A percentile compares a stretch with the other conserved stretches of the same genome.
These are phyloP conservation scores for Citrus medica DNA, from an alignment of 345 rosid genomes.

Conservation along the genomic window DNA sequence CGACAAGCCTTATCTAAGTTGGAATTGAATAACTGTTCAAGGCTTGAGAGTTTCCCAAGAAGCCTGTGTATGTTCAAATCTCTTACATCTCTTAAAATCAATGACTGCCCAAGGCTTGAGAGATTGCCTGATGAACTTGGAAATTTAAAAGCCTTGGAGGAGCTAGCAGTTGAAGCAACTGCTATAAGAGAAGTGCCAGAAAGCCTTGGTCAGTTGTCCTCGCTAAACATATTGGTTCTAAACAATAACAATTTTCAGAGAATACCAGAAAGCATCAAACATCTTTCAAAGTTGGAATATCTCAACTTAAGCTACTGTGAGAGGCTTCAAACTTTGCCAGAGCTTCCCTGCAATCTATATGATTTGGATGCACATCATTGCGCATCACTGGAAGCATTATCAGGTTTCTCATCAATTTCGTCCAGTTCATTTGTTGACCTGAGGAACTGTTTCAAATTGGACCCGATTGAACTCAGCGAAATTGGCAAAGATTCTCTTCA, in stretches of 20 bases:
- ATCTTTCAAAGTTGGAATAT: too few relatives aligned
- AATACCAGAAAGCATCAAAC: too few relatives aligned
- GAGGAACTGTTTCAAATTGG: neutral
- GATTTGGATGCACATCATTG: neutral
- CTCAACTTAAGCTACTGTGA: too few relatives aligned
- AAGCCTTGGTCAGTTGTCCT: neutral
- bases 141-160: neutral
- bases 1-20: neutral
- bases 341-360: too few relatives aligned
- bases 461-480: too few relatives aligned
- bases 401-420: too few relatives aligned
- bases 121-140: neutral
- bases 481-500: too few relatives aligned
- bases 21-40: neutral
- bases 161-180: conserved; percentile 16
- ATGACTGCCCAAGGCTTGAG: conserved; percentile 12
- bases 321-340: too few relatives aligned
- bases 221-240: neutral
- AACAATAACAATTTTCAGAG: too few relatives aligned
- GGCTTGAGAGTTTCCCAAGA: conserved; percentile 1
- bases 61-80: conserved; percentile 11
- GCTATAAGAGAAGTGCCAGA: neutral
- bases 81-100: neutral
- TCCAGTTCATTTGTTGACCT: neutral
- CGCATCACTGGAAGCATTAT: too few relatives aligned